A percentile compares a stretch with the other conserved stretches of the same genome.
phyloP scores from a whole-genome alignment of 257 asterid species.

The Mentha longifolia region DNA sequence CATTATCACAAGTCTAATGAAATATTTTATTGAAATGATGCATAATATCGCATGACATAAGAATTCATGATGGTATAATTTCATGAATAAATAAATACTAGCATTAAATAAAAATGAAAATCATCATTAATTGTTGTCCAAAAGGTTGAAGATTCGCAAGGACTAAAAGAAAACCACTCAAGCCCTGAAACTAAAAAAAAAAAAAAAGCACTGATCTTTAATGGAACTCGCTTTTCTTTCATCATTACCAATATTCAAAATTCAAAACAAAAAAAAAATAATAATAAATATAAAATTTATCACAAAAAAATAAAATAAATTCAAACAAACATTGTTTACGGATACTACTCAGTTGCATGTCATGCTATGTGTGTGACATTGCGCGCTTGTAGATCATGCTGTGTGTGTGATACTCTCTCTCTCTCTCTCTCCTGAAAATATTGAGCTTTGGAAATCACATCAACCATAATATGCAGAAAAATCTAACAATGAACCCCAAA shows the following conservation, averaged over 20 bases:
- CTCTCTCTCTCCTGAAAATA: background rate
- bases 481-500: background rate
- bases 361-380: background rate
- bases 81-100: no score
- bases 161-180: background rate
- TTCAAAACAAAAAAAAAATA: background rate
- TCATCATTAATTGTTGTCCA: background rate
- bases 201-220: background rate
- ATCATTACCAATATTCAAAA: background rate
- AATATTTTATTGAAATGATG: no score
- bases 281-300: no score
- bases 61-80: no score
- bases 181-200: background rate
- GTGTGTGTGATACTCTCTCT: background rate
- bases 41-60: background rate
- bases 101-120: background rate
- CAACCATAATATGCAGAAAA: background rate
- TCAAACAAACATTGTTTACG: no score
- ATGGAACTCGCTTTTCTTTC: background rate
- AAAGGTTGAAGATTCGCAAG: slow-evolving; percentile 9
- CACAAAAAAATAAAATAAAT: no score
- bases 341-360: background rate
- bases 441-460: background rate
- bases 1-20: no score
- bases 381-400: background rate